phyloP scores from a whole-genome alignment of 441 rosid species.

The Adansonia grandidieri region DNA sequence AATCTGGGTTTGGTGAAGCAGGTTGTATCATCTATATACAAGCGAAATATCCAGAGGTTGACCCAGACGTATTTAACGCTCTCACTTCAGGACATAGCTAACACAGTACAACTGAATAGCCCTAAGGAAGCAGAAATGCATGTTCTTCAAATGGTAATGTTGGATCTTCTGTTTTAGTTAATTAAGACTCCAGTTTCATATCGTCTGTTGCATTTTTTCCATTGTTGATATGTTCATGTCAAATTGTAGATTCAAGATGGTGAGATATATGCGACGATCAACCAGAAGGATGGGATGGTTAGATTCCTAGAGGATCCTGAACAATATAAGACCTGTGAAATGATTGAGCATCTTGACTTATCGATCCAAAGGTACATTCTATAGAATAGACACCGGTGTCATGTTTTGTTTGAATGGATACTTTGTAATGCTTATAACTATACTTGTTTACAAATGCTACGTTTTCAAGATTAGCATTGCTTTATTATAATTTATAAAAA shows the following conservation, averaged over 20 bases:
- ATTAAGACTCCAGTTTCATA: constrained; percentile 3
- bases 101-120: constrained; percentile 72
- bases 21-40: constrained; percentile 90
- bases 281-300: constrained; percentile 99
- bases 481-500: neutral
- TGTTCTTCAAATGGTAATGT: constrained; percentile 94
- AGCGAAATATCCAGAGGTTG: constrained; percentile 91
- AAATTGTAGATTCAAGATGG: constrained; percentile 89
- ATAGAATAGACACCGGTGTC: neutral
- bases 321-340: constrained; percentile 86
- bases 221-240: constrained; percentile 16
- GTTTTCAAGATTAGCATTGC: neutral
- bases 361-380: constrained; percentile 77
- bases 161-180: constrained; percentile 10
- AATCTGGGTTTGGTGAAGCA: constrained; percentile 95
- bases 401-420: constrained; percentile 3
- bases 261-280: constrained; percentile 91
- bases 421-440: neutral
- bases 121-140: constrained; percentile 98
- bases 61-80: constrained; percentile 95
- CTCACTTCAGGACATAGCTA: constrained; percentile 96
- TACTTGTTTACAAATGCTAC: constrained; percentile 4
- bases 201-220: neutral
- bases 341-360: constrained; percentile 85
- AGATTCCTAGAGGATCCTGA: constrained; percentile 97